These are phyloP conservation scores for Cephalotrichum gorgonifer DNA, from an alignment of 2,329 filamentous ascomycete species.

Conservation along the genomic window DNA sequence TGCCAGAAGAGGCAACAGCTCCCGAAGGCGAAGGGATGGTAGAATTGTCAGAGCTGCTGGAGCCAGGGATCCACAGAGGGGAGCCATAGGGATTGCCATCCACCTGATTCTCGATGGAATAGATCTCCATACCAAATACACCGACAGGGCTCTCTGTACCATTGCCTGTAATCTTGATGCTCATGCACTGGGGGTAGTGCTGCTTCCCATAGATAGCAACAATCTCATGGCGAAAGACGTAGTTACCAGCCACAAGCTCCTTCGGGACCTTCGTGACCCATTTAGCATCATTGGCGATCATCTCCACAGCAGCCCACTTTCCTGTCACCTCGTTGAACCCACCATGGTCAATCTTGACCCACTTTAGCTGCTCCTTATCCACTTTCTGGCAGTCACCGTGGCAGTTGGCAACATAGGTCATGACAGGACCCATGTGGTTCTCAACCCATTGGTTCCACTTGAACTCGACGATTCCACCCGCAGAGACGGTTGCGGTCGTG, in stretches of 20 bases:
- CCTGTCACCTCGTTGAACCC: constrained; percentile 35
- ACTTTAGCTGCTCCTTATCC: constrained; percentile 41
- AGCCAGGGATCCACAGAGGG: not conserved
- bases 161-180: constrained; percentile 30
- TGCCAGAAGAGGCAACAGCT: too few relatives aligned
- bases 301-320: constrained; percentile 23
- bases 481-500: constrained; percentile 23
- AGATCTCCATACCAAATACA: constrained; percentile 21
- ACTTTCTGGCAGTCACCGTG: constrained; percentile 41
- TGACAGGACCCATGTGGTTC: constrained; percentile 39
- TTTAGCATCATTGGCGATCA: constrained; percentile 26
- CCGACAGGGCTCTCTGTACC: constrained; percentile 9
- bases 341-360: constrained; percentile 49
- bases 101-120: constrained; percentile 13
- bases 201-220: constrained; percentile 41
- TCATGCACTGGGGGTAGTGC: constrained; percentile 40
- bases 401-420: constrained; percentile 54
- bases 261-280: constrained; percentile 22
- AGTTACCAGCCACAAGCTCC: constrained; percentile 23
- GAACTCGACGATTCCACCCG: constrained; percentile 27
- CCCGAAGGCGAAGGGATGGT: too few relatives aligned
- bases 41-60: not conserved
- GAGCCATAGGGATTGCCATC: not conserved
- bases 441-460: constrained; percentile 31
- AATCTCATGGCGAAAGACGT: constrained; percentile 42